Evolutionary conservation across 2,329 filamentous ascomycete species (phyloP).

Genomic region (Xylariaceae sp.): DNA sequence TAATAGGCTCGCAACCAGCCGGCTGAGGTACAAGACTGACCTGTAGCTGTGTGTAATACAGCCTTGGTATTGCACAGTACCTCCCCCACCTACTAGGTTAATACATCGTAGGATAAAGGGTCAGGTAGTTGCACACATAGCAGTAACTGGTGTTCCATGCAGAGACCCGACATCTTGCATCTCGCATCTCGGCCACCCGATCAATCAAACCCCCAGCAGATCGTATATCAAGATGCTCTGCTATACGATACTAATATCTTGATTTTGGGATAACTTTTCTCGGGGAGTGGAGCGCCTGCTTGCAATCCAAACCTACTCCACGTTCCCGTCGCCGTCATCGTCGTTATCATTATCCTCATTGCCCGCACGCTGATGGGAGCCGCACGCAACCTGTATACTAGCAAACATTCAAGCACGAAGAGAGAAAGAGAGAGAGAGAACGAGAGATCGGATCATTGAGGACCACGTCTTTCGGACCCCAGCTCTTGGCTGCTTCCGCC

Average conservation of each 20-base stretch:
- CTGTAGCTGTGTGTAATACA: too few relatives aligned
- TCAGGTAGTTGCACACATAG: not conserved
- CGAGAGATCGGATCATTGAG: not conserved
- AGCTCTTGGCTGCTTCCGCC: slow-evolving; percentile 8
- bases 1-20: too few relatives aligned
- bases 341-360: too few relatives aligned
- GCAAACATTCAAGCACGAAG: not conserved
- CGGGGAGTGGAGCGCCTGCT: not conserved
- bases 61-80: too few relatives aligned
- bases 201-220: not conserved
- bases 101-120: too few relatives aligned
- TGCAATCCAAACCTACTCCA: slow-evolving; percentile 5
- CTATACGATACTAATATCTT: slow-evolving; percentile 3
- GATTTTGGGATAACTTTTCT: too few relatives aligned
- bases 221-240: slow-evolving; percentile 9
- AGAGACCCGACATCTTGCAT: slow-evolving; percentile 7
- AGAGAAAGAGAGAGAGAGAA: not conserved
- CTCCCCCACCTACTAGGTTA: too few relatives aligned
- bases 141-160: not conserved
- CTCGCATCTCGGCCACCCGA: slow-evolving; percentile 8
- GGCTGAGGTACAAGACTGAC: too few relatives aligned
- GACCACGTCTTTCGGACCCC: slow-evolving; percentile 22
- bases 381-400: too few relatives aligned
- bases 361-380: too few relatives aligned
- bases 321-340: slow-evolving; percentile 7